phyloP scores from a whole-genome alignment of 1,139 yeast species.

The Geotrichum armillariae region DNA sequence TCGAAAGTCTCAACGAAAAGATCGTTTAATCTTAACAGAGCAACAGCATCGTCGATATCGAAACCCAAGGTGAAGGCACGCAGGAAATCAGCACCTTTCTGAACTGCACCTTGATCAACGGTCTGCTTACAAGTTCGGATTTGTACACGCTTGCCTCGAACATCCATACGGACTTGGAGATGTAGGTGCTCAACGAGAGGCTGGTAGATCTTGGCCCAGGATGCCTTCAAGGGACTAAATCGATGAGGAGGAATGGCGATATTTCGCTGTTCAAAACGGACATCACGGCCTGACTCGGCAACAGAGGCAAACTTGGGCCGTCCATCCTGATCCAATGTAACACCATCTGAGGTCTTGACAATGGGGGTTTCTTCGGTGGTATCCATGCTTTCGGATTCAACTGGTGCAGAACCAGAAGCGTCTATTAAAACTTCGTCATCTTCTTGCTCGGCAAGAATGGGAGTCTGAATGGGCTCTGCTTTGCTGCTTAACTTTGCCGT shows the following conservation, averaged over 20 bases:
- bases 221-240: constrained; percentile 84
- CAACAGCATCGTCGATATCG: constrained; percentile 96
- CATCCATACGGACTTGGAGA: constrained; percentile 93
- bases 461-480: constrained; percentile 26
- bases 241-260: constrained; percentile 96
- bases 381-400: constrained; percentile 35
- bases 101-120: constrained; percentile 90
- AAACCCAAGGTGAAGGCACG: constrained; percentile 95
- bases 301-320: constrained; percentile 87
- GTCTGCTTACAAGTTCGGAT: constrained; percentile 80
- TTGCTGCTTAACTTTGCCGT: constrained; percentile 47
- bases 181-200: constrained; percentile 94
- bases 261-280: constrained; percentile 81
- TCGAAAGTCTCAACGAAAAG: constrained; percentile 96
- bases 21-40: constrained; percentile 89
- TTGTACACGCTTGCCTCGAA: constrained; percentile 76
- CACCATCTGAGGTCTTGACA: constrained; percentile 37
- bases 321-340: constrained; percentile 78
- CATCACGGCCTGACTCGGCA: constrained; percentile 61
- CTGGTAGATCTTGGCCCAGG: constrained; percentile 93
- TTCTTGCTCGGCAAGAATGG: constrained; percentile 40
- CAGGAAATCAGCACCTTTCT: constrained; percentile 95
- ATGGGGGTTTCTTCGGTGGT: constrained; percentile 31
- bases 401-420: constrained; percentile 45
- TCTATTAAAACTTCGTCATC: constrained; percentile 72